These are phyloP conservation scores for Diplodia mutila DNA, from an alignment of 2,329 filamentous ascomycete species.

Conservation along the genomic window DNA sequence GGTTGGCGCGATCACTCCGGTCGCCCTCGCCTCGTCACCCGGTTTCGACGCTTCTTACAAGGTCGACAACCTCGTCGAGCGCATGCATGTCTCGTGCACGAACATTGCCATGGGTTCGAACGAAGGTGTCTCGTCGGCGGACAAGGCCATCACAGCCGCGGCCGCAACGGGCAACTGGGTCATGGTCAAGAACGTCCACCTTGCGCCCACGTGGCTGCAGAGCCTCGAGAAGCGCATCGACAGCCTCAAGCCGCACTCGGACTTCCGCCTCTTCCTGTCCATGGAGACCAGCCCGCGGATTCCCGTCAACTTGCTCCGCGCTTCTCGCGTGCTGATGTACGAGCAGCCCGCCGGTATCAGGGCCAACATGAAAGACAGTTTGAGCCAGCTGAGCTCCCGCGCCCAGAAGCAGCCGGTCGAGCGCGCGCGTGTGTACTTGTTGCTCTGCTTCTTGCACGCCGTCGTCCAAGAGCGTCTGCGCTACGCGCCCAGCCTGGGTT, in stretches of 20 bases:
- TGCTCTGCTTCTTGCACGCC: constrained; percentile 92
- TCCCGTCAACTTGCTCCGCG: constrained; percentile 90
- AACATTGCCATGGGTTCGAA: constrained; percentile 99
- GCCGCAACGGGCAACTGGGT: constrained; percentile 95
- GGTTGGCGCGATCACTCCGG: constrained; percentile 80
- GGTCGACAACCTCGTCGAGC: constrained; percentile 91
- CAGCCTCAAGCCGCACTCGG: constrained; percentile 86
- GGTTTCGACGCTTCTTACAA: constrained; percentile 99
- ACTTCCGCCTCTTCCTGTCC: constrained; percentile 94
- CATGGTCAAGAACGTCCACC: constrained; percentile 96
- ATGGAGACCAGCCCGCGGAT: constrained; percentile 99
- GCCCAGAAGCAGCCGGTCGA: constrained; percentile 85
- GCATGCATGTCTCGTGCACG: constrained; percentile 78
- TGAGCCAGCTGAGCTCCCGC: constrained; percentile 77
- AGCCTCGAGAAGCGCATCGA: constrained; percentile 97
- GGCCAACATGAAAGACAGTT: constrained; percentile 98
- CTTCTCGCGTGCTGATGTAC: constrained; percentile 93
- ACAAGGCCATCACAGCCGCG: constrained; percentile 92
- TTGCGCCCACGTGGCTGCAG: constrained; percentile 94
- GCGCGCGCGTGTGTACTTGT: constrained; percentile 83
- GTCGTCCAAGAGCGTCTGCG: constrained; percentile 93
- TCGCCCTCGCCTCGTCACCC: constrained; percentile 90
- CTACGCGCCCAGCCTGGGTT: constrained; percentile 90
- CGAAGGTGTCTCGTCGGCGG: constrained; percentile 86
- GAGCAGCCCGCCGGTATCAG: constrained; percentile 96